Conservation (phyloP, 257 asterid species). For the Solanum sparsipilum region DNA sequence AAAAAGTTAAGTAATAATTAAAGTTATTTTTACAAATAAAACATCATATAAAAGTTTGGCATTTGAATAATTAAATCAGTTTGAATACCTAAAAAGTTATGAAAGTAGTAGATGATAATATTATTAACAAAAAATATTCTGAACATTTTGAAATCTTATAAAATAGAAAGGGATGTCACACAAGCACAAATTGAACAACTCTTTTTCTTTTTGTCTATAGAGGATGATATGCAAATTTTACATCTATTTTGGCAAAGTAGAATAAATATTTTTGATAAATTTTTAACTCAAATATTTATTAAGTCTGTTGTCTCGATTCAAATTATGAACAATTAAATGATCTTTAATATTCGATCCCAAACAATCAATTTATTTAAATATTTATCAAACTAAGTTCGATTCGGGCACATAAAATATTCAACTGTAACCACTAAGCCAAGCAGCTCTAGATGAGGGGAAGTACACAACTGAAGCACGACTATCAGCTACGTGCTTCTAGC, state of each 20-base stretch:
- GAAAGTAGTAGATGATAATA: not conserved
- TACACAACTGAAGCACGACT: too few species aligned
- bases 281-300: too few species aligned
- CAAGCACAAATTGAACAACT: not conserved
- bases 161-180: not conserved
- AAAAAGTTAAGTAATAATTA: not conserved
- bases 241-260: not conserved
- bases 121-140: not conserved
- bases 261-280: not conserved
- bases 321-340: too few species aligned
- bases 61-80: not conserved
- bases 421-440: too few species aligned
- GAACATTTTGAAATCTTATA: not conserved
- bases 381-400: too few species aligned
- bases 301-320: accelerated
- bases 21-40: not conserved
- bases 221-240: too few species aligned
- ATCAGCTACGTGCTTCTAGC: too few species aligned
- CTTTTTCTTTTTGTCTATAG: not conserved
- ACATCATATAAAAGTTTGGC: not conserved
- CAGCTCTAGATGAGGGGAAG: too few species aligned
- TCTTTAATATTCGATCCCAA: too few species aligned
- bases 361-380: too few species aligned
- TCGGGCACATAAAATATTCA: too few species aligned
- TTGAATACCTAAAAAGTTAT: not conserved